Base-by-base conservation (phyloP, 1,284 basidiomycete species). In the Ustilago lituana region DNA sequence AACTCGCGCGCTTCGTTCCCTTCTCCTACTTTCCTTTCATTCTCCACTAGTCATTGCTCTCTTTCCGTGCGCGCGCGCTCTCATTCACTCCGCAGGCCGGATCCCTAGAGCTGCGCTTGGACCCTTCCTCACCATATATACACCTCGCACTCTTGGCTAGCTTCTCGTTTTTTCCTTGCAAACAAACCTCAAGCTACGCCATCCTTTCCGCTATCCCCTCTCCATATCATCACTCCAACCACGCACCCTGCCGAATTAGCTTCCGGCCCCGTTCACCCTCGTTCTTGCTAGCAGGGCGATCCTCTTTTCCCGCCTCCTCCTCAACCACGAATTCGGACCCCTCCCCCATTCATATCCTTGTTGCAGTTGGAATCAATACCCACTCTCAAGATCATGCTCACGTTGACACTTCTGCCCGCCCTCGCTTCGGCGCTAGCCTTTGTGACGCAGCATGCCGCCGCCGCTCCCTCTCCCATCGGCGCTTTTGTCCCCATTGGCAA, bases 351-450 rank as follows among this genome's bases (percentile, higher is more conserved):
- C 27, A 29, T 12, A 7, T 12, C 7, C 12, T 29, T 29, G 7
- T 6, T 29, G 12, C 7, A 29, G 27, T 12, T 29, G 27, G 27
- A 29, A 29, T 6, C 6, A 29, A 29, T 29, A 29, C 12, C 27
- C 7, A 22, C 12, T 29, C 8, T 33, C 29, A 55, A 39, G 14
- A 66, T 60, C 52, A 47, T 51, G 52, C 53, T 60, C 47, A 52
- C 29, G 22, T 3, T 51, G 20, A 53, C 46, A 11, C 41, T 59
- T 12, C 39, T 65, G 6, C 45, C 57, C 3, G 41, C 45, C 14
- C 14, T 65, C n/a, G 32, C 57, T 2, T 47, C 63, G 24, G 51
- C 51, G 20, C 47, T 66, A 17, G 57, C 32, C 5, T 50, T 71
- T 22, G 33, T 60, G 10, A 40, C 61, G 31, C 48, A 54, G 27